A percentile compares a stretch with the other conserved stretches of the same genome.
Evolutionary conservation across 805 yeast genomes (phyloP).

Genomic region (Tetrapisispora arboricola): DNA sequence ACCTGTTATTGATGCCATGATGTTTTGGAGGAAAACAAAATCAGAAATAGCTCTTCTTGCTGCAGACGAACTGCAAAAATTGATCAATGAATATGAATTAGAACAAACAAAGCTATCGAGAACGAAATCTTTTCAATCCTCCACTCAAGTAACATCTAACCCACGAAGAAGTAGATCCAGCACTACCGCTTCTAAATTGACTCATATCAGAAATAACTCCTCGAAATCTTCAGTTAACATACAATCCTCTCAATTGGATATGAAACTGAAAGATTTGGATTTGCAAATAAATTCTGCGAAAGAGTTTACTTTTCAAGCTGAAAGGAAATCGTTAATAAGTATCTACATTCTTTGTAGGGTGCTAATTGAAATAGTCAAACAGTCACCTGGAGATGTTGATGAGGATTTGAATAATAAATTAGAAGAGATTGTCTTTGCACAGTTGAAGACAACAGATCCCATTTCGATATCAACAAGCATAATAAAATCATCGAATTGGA

Average conservation of each 20-base stretch:
- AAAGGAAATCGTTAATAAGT: conserved; percentile 74
- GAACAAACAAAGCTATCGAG: conserved; percentile 8
- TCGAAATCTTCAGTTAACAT: conserved; percentile 31
- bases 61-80: conserved; percentile 41
- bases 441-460: conserved; percentile 81
- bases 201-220: conserved; percentile 44
- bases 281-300: conserved; percentile 36
- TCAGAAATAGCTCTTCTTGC: conserved; percentile 72
- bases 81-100: conserved; percentile 29
- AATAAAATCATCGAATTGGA: conserved; percentile 89
- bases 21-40: conserved; percentile 96
- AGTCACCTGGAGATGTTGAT: conserved; percentile 66
- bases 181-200: conserved; percentile 26
- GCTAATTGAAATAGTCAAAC: conserved; percentile 82
- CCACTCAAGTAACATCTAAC: conserved; percentile 1
- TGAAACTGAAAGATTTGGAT: conserved; percentile 40
- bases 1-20: conserved; percentile 92
- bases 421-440: conserved; percentile 89
- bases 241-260: conserved; percentile 37
- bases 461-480: conserved; percentile 50
- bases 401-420: conserved; percentile 72
- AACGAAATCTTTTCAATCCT: background rate
- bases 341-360: conserved; percentile 87
- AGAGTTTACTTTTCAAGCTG: conserved; percentile 71
- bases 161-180: conserved; percentile 22